phyloP scores from a whole-genome alignment of 2,329 filamentous ascomycete species.

The Fusarium austroafricanum region DNA sequence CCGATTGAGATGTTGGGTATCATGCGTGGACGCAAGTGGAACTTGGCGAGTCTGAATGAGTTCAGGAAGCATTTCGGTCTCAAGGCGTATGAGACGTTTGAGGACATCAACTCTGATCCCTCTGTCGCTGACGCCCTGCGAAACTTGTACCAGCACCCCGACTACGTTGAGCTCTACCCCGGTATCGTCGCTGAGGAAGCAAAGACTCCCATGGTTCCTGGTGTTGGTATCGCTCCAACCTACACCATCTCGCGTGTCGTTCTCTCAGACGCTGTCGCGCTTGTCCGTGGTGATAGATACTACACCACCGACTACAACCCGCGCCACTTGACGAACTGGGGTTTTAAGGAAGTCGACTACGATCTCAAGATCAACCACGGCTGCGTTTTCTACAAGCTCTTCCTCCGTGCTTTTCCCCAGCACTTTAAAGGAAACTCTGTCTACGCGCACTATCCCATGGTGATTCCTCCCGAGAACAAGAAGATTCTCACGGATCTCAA shows the following conservation, averaged over 20 bases:
- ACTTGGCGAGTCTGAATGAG: slow-evolving; percentile 82
- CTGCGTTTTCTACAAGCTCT: slow-evolving; percentile 86
- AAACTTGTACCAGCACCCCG: slow-evolving; percentile 80
- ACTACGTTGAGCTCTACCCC: slow-evolving; percentile 84
- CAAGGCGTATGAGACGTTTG: slow-evolving; percentile 79
- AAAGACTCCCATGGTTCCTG: slow-evolving; percentile 78
- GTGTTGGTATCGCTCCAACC: slow-evolving; percentile 79
- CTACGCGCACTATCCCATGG: slow-evolving; percentile 83
- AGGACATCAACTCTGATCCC: slow-evolving; percentile 85
- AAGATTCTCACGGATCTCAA: slow-evolving; percentile 76
- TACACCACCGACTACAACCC: slow-evolving; percentile 84
- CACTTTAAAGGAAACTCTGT: slow-evolving; percentile 83
- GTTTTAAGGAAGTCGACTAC: slow-evolving; percentile 78
- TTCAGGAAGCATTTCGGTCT: slow-evolving; percentile 86
- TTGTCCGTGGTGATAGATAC: slow-evolving; percentile 81
- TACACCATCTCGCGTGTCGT: slow-evolving; percentile 83
- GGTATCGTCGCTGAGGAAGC: slow-evolving; percentile 81
- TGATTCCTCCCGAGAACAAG: slow-evolving; percentile 76
- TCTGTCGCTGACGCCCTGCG: slow-evolving; percentile 73
- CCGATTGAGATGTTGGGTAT: slow-evolving; percentile 85
- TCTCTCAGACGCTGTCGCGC: slow-evolving; percentile 80
- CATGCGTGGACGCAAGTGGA: slow-evolving; percentile 80
- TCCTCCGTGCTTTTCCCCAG: slow-evolving; percentile 81
- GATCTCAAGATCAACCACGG: slow-evolving; percentile 82
- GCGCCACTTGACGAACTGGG: slow-evolving; percentile 84